Evolutionary conservation across 1,284 basidiomycete species (phyloP), one percentile per base, ranked within the genome.

Genomic region (Coniophora puteana): DNA sequence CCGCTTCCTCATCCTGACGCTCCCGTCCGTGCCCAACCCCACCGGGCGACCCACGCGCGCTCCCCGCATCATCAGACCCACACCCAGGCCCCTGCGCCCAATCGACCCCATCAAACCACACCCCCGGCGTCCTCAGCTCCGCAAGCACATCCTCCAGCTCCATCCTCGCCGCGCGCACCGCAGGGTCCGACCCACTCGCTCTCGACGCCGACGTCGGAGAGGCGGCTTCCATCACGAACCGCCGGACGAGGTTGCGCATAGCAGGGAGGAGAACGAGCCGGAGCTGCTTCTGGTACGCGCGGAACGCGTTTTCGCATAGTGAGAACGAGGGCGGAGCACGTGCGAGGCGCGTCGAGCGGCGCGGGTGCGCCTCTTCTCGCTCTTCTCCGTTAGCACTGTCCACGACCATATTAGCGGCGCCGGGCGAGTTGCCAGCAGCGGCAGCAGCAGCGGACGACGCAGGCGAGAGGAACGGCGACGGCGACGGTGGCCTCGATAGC

Each of bases 71-170:
- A 38, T n/a, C 24, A 11, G 26, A 21, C 14, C n/a, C n/a, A n/a
- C n/a, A 28, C 52, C 14, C 56, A 39, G 1, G 53, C 55, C 1
- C 49, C 49, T 24, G 48, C 21, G 53, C 41, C 80, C 77, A 86
- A 52, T 83, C 80, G 7, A 80, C 69, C 0, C 81, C 82, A 43
- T 83, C 78, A 43, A 74, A 80, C 82, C 82, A 85, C 10, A 78
- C 57, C 0, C 72, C 74, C 17, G 67, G 79, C 29, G 79, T 73
- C 18, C 76, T 66, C 40, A 87, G 49, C 35, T 74, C 68, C 16
- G 51, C 57, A 26, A 80, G 52, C 1, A 88, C 76, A 8, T 85
- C 82, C 42, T 83, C 80, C 1, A 77, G 28, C 0, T 61, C 54
- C 79, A 86, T 80, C 48, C 63, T 65, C 11, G 71, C 59, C 3